Percentiles rank a stretch among this genome's conserved stretches.
Conservation (phyloP, 2,329 filamentous ascomycete species). For the Dothiorella sarmentorum region DNA sequence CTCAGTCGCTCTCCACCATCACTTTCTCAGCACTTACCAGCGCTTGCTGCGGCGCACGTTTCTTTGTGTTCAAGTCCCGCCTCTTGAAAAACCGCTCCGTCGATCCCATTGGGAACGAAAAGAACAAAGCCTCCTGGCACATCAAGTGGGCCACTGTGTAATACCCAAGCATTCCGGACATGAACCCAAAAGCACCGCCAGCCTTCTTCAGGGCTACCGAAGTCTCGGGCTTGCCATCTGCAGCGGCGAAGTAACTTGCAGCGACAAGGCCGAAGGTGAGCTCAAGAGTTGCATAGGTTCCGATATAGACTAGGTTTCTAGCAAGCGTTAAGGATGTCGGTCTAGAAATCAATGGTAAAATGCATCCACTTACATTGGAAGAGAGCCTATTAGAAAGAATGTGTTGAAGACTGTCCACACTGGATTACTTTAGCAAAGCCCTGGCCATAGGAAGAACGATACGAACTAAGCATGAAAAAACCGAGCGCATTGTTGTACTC, state of each 20-base stretch:
- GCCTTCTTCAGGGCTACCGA: conserved; percentile 42
- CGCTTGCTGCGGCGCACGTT: background rate
- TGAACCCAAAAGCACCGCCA: conserved; percentile 47
- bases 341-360: background rate
- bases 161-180: conserved; percentile 45
- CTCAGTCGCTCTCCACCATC: no score
- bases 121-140: conserved; percentile 5
- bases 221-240: conserved; percentile 39
- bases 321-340: background rate
- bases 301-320: conserved; percentile 46
- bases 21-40: background rate
- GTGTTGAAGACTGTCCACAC: conserved; percentile 49
- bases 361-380: conserved; percentile 32
- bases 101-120: conserved; percentile 8
- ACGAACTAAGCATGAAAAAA: conserved; percentile 47
- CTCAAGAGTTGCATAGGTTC: conserved; percentile 48
- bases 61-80: background rate
- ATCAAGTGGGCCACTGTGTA: conserved; percentile 7
- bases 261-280: conserved; percentile 44
- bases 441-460: no score
- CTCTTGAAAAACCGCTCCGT: conserved; percentile 6
- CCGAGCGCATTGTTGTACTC: conserved; percentile 50
- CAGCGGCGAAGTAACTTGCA: conserved; percentile 45
- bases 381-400: conserved; percentile 45
- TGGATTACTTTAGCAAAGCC: conserved; percentile 18